Evolutionary conservation across 129 eudicot species (phyloP).

Genomic region (Dittrichia graveolens): DNA sequence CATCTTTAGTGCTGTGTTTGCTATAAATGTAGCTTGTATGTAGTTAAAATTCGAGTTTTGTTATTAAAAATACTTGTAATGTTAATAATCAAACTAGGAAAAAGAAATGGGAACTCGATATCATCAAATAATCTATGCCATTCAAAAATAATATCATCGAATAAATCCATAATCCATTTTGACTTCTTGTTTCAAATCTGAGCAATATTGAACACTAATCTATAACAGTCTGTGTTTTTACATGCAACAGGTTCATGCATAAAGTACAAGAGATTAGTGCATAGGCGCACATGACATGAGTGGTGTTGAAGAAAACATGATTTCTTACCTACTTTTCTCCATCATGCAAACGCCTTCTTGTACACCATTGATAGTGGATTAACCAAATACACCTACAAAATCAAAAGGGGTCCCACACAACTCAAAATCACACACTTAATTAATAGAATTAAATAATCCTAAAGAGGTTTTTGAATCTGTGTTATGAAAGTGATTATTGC

Average conservation of each 20-base stretch:
- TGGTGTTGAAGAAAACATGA: constrained; percentile 22
- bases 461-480: not conserved
- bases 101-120: not conserved
- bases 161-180: not conserved
- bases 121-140: not conserved
- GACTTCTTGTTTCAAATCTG: not conserved
- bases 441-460: not conserved
- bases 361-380: constrained; percentile 45
- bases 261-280: not conserved
- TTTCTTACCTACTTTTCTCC: constrained; percentile 23
- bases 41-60: not conserved
- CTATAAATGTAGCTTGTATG: not conserved
- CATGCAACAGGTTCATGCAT: constrained; percentile 19
- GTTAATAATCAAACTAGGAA: constrained; percentile 3
- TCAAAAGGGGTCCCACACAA: constrained; percentile 24
- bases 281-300: constrained; percentile 19
- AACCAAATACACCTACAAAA: constrained; percentile 13
- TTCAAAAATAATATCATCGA: not conserved
- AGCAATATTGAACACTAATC: constrained; percentile 1
- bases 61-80: not conserved
- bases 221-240: not conserved
- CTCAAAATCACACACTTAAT: constrained; percentile 5
- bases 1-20: not conserved
- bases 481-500: not conserved
- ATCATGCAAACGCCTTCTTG: constrained; percentile 15